Evolutionary conservation across 176 grass and related monocot species (phyloP), one percentile per base, ranked within the genome.

Genomic region (Pontederia crassipes): DNA sequence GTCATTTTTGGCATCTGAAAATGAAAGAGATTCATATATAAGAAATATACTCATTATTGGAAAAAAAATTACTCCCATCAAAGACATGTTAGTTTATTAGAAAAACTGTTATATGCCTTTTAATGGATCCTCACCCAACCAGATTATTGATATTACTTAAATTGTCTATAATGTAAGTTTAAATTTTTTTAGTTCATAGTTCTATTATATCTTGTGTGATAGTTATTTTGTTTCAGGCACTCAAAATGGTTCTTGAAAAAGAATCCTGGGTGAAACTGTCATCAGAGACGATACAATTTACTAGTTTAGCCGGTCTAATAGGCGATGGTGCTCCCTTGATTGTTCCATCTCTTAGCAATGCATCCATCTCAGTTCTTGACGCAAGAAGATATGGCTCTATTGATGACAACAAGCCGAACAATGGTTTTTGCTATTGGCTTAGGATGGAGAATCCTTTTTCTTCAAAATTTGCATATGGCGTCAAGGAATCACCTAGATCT

Each of bases 241-340:
- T 98, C 71, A 98, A 88, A 75, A 88, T 98, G 93, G 87, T 98
- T 54, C 48, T 98, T 59, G 93, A 98, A 71, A 98, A 83, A 59
- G 93, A 98, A 79, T 85, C 84, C 64, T 98, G 93, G 87, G 69
- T 59, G 48, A 98, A 91, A 83, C 85, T 98, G 84, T 72, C 84
- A 58, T 58, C 81, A 58, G 84, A 92, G 61, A 78, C 76, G 50
- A 70, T 79, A 2, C 84, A 92, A 46, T 83, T 88, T 77, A 87
- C 91, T 80, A 92, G 77, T 83, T 80, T 98, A 70, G 87, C 93
- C 58, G 93, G 93, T 20, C 84, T 98, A 60, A 85, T 81, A 50
- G 93, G 93, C 85, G 93, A 98, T 74, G 87, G 87, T 75, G 87
- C 87, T 71, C 78, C 93, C 4, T 54, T 91, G 66, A 85, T 88